Conservation (phyloP, 192 early-diverging fungal species). For the Coemansia sp. region DNA sequence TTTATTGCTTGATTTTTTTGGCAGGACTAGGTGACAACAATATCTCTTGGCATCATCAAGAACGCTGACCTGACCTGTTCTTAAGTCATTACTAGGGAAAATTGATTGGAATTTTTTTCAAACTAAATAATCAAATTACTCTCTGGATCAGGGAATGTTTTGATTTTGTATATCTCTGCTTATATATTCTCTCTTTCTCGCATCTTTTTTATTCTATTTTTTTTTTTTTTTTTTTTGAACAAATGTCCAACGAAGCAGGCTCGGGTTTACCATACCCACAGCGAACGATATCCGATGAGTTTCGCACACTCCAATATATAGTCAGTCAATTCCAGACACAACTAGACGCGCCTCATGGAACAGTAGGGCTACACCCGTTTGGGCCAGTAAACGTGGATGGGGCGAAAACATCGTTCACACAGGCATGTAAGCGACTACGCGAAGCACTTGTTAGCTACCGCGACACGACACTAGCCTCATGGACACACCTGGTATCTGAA, state of each 20-base stretch:
- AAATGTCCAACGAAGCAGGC: slow-evolving; percentile 10
- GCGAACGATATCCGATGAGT: slow-evolving; percentile 46
- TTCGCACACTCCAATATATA: slow-evolving; percentile 35
- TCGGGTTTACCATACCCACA: slow-evolving; percentile 16
- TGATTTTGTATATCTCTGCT: slow-evolving; percentile 2
- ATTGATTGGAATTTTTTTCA: no score
- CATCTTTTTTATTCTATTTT: background rate
- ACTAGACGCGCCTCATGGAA: slow-evolving; percentile 32
- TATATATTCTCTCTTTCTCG: background rate
- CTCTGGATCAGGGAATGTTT: slow-evolving; percentile 9
- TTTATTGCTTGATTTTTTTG: background rate
- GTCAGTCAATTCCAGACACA: slow-evolving; percentile 36
- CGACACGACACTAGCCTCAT: slow-evolving; percentile 38
- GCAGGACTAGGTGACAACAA: no score
- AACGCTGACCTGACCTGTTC: no score
- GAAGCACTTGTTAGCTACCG: slow-evolving; percentile 27
- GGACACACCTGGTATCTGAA: slow-evolving; percentile 20
- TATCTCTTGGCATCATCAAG: no score
- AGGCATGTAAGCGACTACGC: slow-evolving; percentile 34
- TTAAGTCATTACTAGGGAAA: no score
- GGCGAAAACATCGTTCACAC: slow-evolving; percentile 21
- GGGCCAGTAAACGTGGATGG: slow-evolving; percentile 38
- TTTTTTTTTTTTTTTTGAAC: background rate
- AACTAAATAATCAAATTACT: background rate
- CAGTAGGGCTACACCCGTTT: slow-evolving; percentile 38